These are phyloP conservation scores for Crithidia expoeki DNA, from an alignment of 208 protist species.

Conservation along the genomic window DNA sequence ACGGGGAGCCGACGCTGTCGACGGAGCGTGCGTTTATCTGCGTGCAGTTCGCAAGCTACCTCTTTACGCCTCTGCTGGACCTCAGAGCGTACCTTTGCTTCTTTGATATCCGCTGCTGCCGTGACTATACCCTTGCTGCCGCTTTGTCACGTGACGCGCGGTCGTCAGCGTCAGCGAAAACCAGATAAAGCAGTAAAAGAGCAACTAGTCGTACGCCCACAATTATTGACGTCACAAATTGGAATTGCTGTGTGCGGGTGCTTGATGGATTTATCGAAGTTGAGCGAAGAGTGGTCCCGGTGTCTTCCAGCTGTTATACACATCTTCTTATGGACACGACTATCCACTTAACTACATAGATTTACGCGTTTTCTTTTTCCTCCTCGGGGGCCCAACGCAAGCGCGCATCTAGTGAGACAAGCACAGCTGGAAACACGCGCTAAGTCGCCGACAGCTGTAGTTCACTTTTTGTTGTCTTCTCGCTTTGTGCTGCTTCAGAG, in stretches of 20 bases:
- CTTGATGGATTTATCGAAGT: too few relatives aligned
- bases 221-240: background rate
- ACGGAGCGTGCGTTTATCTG: background rate
- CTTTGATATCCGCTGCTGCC: too few relatives aligned
- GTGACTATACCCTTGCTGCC: background rate
- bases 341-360: too few relatives aligned
- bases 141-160: background rate
- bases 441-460: too few relatives aligned
- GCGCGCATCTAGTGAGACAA: too few relatives aligned
- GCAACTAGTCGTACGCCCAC: background rate
- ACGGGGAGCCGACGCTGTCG: background rate
- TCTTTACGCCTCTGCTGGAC: background rate
- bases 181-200: background rate
- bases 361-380: too few relatives aligned
- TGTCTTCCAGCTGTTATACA: too few relatives aligned
- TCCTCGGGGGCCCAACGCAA: too few relatives aligned
- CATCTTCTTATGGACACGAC: too few relatives aligned
- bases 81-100: background rate
- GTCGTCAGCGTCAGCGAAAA: background rate
- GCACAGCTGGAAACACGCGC: too few relatives aligned
- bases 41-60: background rate
- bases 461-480: constrained; percentile 1
- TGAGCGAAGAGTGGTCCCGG: background rate
- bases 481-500: background rate
- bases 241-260: background rate